phyloP scores from a whole-genome alignment of 139 green algal species.

The Penium margaritaceum region DNA sequence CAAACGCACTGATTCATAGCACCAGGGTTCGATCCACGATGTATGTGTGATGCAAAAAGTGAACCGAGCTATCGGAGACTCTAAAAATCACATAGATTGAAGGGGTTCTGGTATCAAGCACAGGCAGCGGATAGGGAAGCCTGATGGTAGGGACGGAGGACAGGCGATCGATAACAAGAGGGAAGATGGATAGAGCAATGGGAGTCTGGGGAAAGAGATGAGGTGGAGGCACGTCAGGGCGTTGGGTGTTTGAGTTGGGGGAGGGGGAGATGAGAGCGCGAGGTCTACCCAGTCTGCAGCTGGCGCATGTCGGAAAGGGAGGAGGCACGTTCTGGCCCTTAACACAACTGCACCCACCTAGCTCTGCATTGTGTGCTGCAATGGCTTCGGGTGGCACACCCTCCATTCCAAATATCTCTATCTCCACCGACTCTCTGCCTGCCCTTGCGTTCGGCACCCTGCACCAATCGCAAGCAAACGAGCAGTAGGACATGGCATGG shows the following conservation, averaged over 20 bases:
- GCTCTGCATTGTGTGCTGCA: slow-evolving; percentile 36
- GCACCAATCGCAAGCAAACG: slow-evolving; percentile 7
- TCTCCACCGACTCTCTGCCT: slow-evolving; percentile 65
- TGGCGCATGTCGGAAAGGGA: background rate
- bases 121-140: no score
- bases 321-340: background rate
- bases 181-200: background rate
- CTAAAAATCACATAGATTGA: no score
- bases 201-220: no score
- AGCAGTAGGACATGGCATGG: background rate
- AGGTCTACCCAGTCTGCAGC: background rate
- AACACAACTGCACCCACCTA: slow-evolving; percentile 9
- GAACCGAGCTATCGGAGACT: no score
- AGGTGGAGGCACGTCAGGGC: no score
- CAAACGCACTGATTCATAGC: no score
- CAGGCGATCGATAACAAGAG: no score
- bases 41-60: no score
- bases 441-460: slow-evolving; percentile 66
- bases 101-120: no score
- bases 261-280: background rate
- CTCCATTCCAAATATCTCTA: slow-evolving; percentile 87
- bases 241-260: slow-evolving; percentile 11
- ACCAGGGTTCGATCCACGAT: no score
- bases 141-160: no score
- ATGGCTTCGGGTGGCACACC: slow-evolving; percentile 66